These are phyloP conservation scores for Oryza australiensis DNA, from an alignment of 176 grass and related monocot species.

Conservation along the genomic window DNA sequence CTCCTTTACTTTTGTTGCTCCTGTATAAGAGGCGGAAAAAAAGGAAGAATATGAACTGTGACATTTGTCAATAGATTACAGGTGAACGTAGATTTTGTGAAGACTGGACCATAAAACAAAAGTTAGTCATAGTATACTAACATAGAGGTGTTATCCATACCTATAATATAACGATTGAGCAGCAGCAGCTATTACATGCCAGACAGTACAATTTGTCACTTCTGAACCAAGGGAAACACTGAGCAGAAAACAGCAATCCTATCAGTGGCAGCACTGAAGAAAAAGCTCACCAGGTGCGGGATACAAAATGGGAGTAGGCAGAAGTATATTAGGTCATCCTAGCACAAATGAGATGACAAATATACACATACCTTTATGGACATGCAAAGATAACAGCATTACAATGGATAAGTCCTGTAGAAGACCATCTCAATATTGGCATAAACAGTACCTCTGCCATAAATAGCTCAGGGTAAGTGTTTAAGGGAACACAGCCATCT, in stretches of 20 bases:
- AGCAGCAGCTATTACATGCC: background rate
- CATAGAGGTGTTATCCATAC: background rate
- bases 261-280: constrained; percentile 1
- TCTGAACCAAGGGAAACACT: background rate
- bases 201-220: background rate
- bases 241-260: background rate
- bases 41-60: background rate
- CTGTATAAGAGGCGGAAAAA: constrained; percentile 6
- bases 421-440: background rate
- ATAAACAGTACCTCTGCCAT: constrained; percentile 8
- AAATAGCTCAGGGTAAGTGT: background rate
- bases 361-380: constrained; percentile 28
- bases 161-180: constrained; percentile 8
- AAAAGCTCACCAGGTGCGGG: constrained; percentile 5
- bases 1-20: background rate
- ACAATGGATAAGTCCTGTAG: background rate
- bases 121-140: background rate
- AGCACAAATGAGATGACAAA: constrained; percentile 9
- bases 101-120: background rate
- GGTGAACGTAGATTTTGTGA: background rate
- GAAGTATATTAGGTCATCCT: constrained; percentile 3
- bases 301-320: background rate
- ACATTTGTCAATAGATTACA: background rate
- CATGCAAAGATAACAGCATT: background rate
- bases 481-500: constrained; percentile 8